phyloP scores from a whole-genome alignment of 129 eudicot genomes.

The Ambrosia trifida region DNA sequence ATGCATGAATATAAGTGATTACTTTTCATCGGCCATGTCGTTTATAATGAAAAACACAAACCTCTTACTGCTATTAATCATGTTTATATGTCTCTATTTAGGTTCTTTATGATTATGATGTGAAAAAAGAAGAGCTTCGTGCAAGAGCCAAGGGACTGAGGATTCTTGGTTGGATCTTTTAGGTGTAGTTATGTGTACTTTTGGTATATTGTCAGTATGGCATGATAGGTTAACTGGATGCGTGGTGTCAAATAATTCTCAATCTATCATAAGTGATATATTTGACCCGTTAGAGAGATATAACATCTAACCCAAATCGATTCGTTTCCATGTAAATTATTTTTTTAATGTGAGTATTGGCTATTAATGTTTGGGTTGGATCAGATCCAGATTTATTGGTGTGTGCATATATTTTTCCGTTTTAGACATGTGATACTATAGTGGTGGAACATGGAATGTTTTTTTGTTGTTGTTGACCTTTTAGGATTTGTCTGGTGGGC shows the following conservation, averaged over 20 bases:
- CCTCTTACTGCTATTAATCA: background rate
- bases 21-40: too few species aligned
- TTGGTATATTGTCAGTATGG: background rate
- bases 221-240: too few species aligned
- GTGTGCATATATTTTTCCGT: slow-evolving; percentile 19
- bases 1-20: too few species aligned
- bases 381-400: slow-evolving; percentile 27
- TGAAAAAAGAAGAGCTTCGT: slow-evolving; percentile 81
- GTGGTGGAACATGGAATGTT: slow-evolving; percentile 40
- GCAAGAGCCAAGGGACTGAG: slow-evolving; percentile 83
- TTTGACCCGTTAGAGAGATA: too few species aligned
- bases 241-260: too few species aligned
- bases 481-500: slow-evolving; percentile 35
- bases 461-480: slow-evolving; percentile 17
- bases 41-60: too few species aligned
- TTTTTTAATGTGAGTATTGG: background rate
- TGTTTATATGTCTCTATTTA: slow-evolving; percentile 2
- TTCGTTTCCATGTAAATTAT: background rate
- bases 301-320: too few species aligned
- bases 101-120: slow-evolving; percentile 85
- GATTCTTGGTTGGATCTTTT: slow-evolving; percentile 81
- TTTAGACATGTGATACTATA: slow-evolving; percentile 20
- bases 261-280: too few species aligned
- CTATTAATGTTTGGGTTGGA: slow-evolving; percentile 14
- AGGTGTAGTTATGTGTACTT: slow-evolving; percentile 41